Conservation (phyloP, 148 eudicot genomes). For the Persicaria maculosa region DNA sequence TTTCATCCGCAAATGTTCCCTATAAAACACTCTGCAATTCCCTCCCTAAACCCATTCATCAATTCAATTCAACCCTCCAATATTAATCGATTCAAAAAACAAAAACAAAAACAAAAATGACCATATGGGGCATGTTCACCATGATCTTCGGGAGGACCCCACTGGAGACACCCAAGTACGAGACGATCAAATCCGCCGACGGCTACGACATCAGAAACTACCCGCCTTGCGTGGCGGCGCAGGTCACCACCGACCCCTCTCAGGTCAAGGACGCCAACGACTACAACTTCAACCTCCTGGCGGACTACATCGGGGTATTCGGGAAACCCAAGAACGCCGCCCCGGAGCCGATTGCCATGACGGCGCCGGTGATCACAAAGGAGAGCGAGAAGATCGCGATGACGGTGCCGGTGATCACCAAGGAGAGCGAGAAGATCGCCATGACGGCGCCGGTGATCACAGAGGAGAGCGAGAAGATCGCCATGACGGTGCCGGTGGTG, state of each 20-base stretch:
- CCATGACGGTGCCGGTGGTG: constrained; percentile 17
- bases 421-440: too few species aligned
- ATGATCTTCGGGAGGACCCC: constrained; percentile 45
- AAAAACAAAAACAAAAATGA: not conserved
- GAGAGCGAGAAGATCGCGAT: constrained; percentile 29
- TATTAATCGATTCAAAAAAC: too few species aligned
- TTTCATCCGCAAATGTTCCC: too few species aligned
- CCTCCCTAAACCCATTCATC: too few species aligned
- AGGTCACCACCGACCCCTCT: constrained; percentile 54
- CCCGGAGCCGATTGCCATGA: constrained; percentile 52
- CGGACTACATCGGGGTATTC: constrained; percentile 64
- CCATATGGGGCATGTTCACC: not conserved
- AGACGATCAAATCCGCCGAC: constrained; percentile 30
- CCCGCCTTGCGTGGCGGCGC: constrained; percentile 44
- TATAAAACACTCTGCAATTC: too few species aligned
- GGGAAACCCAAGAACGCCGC: constrained; percentile 56
- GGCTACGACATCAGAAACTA: constrained; percentile 73
- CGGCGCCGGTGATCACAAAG: constrained; percentile 31
- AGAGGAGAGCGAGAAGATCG: not conserved
- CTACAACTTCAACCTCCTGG: constrained; percentile 49
- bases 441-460: constrained; percentile 24
- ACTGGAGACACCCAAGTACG: constrained; percentile 56
- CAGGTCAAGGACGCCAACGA: constrained; percentile 56
- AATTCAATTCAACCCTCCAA: too few species aligned
- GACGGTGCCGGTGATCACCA: constrained; percentile 29